Conservation (phyloP, 805 yeast species). For the Yarrowia osloensis region DNA sequence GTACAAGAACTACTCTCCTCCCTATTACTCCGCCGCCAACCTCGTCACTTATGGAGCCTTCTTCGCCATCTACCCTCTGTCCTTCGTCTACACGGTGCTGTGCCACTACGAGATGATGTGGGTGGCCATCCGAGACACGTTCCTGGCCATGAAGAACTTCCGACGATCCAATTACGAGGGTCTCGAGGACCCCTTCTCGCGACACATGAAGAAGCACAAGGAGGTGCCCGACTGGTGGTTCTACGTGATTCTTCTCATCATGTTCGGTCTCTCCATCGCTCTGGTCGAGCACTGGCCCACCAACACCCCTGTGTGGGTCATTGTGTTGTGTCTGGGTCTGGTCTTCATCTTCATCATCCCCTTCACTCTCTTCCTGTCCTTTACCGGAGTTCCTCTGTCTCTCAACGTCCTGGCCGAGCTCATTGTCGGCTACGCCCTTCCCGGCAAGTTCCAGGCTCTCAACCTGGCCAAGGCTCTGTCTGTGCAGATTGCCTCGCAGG, state of each 20-base stretch:
- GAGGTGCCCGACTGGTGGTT: constrained; percentile 82
- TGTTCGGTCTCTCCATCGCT: constrained; percentile 43
- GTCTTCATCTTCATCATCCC: constrained; percentile 61
- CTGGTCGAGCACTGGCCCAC: constrained; percentile 46
- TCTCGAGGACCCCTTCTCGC: constrained; percentile 35
- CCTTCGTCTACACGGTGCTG: constrained; percentile 39
- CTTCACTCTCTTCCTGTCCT: constrained; percentile 55
- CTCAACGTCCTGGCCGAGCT: constrained; percentile 64
- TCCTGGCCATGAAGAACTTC: neutral
- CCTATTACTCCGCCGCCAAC: constrained; percentile 58
- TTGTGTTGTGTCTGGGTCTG: constrained; percentile 57
- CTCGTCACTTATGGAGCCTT: constrained; percentile 52
- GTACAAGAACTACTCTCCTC: constrained; percentile 63
- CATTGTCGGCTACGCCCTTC: constrained; percentile 64
- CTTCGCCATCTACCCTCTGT: constrained; percentile 53
- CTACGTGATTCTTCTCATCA: constrained; percentile 49
- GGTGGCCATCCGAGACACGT: constrained; percentile 33
- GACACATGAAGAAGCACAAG: constrained; percentile 54
- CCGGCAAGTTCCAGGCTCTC: constrained; percentile 63
- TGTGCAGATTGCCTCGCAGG: constrained; percentile 62
- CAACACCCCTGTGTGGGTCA: constrained; percentile 62
- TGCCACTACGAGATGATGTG: constrained; percentile 32
- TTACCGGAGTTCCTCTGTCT: constrained; percentile 58
- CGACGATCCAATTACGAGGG: constrained; percentile 20
- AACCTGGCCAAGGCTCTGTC: constrained; percentile 64